These are phyloP conservation scores for Fistulifera solaris DNA, from an alignment of 108 stramenopile genomes.

Conservation along the genomic window DNA sequence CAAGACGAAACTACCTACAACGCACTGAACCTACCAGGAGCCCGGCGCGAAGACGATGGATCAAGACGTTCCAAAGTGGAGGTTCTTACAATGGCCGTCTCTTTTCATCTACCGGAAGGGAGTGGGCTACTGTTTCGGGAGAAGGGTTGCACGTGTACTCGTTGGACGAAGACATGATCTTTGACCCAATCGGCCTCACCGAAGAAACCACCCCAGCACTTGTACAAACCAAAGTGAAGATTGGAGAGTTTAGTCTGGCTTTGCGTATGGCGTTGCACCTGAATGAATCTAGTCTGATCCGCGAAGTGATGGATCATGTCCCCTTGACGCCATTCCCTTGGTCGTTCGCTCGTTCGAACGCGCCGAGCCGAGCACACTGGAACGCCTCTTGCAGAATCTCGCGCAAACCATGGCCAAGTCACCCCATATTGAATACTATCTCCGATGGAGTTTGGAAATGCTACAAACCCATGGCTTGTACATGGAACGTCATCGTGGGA, in stretches of 20 bases:
- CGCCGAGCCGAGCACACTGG: slow-evolving; percentile 51
- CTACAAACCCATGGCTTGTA: slow-evolving; percentile 67
- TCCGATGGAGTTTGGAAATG: slow-evolving; percentile 72
- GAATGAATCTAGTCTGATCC: slow-evolving; percentile 73
- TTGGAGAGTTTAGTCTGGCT: slow-evolving; percentile 57
- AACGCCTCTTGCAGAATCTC: slow-evolving; percentile 65
- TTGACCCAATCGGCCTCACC: slow-evolving; percentile 84
- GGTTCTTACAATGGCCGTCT: slow-evolving; percentile 71
- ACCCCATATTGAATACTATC: slow-evolving; percentile 85
- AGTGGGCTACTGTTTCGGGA: slow-evolving; percentile 82
- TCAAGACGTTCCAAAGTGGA: slow-evolving; percentile 77
- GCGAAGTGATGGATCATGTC: slow-evolving; percentile 67
- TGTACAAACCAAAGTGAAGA: slow-evolving; percentile 51
- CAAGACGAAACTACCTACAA: slow-evolving; percentile 51
- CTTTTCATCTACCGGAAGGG: slow-evolving; percentile 83
- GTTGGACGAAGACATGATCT: slow-evolving; percentile 86
- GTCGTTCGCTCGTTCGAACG: slow-evolving; percentile 50
- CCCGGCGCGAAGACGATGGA: slow-evolving; percentile 82
- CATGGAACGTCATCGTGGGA: slow-evolving; percentile 71
- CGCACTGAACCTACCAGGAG: slow-evolving; percentile 66
- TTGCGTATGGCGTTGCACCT: slow-evolving; percentile 77
- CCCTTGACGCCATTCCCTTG: slow-evolving; percentile 63
- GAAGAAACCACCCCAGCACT: slow-evolving; percentile 78
- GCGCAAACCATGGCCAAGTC: slow-evolving; percentile 68
- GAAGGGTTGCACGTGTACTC: slow-evolving; percentile 89